phyloP scores from a whole-genome alignment of 2,329 filamentous ascomycete genomes.

The Aspergillus puulaauensis region DNA sequence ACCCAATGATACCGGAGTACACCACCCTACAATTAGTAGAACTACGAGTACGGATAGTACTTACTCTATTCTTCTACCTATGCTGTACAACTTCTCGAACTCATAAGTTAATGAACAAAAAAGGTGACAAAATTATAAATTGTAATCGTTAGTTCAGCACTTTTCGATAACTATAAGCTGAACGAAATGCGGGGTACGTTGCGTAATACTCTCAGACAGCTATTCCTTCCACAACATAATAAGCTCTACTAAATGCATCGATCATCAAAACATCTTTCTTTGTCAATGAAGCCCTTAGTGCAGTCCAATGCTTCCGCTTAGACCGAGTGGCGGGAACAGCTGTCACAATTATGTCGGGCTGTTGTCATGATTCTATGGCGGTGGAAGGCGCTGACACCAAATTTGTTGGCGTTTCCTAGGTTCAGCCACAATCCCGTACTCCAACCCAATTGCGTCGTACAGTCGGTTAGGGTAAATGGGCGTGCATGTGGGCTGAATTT shows the following conservation, averaged over 20 bases:
- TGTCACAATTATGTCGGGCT: not conserved
- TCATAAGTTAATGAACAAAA: not conserved
- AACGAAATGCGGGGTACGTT: not conserved
- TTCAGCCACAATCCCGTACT: not conserved
- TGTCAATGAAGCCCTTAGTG: not conserved
- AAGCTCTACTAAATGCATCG: not conserved
- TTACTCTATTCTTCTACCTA: too few relatives aligned
- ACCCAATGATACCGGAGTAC: too few relatives aligned
- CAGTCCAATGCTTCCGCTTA: too few relatives aligned
- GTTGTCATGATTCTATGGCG: not conserved
- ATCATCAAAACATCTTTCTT: not conserved
- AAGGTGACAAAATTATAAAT: not conserved
- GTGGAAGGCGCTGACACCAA: not conserved
- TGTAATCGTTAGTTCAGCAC: not conserved
- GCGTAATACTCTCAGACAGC: not conserved
- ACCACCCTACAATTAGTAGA: too few relatives aligned
- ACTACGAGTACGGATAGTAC: too few relatives aligned
- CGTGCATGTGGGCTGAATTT: constrained; percentile 1
- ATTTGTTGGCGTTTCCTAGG: not conserved
- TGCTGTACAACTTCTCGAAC: too few relatives aligned
- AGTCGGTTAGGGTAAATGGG: not conserved
- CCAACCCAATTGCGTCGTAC: not conserved
- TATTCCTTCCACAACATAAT: not conserved
- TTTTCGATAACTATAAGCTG: not conserved
- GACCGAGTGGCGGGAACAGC: too few relatives aligned